Conservation (phyloP, 176 grass and related monocot genomes). For the Phyllostachys edulis region DNA sequence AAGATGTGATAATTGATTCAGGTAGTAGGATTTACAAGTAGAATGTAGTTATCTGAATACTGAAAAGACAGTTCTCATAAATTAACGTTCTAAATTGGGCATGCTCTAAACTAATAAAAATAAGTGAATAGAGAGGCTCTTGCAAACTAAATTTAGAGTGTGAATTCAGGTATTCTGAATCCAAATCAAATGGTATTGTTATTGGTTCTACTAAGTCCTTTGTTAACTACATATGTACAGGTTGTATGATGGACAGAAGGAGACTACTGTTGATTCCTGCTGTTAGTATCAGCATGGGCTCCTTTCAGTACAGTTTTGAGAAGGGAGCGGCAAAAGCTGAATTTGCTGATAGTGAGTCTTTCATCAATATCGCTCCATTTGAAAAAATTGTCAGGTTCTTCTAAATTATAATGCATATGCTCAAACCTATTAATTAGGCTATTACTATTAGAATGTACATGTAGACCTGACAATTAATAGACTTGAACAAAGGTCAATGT, state of each 20-base stretch:
- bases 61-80: not conserved
- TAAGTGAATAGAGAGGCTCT: not conserved
- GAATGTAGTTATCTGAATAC: not conserved
- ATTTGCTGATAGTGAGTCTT: constrained; percentile 84
- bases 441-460: not conserved
- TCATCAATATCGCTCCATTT: not conserved
- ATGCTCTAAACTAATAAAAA: not conserved
- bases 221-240: constrained; percentile 39
- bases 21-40: not conserved
- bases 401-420: not conserved
- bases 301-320: constrained; percentile 44
- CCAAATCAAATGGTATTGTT: not conserved
- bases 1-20: not conserved
- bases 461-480: not conserved
- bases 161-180: not conserved
- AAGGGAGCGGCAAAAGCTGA: constrained; percentile 53
- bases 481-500: not conserved
- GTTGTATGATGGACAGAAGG: constrained; percentile 48
- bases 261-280: constrained; percentile 59
- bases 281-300: constrained; percentile 45
- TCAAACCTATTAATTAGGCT: not conserved
- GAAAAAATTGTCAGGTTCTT: not conserved
- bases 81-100: not conserved
- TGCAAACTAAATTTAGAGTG: not conserved
- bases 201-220: not conserved